Evolutionary conservation across 2,329 filamentous ascomycete species (phyloP).

Genomic region (Arachnopeziza araneosa): DNA sequence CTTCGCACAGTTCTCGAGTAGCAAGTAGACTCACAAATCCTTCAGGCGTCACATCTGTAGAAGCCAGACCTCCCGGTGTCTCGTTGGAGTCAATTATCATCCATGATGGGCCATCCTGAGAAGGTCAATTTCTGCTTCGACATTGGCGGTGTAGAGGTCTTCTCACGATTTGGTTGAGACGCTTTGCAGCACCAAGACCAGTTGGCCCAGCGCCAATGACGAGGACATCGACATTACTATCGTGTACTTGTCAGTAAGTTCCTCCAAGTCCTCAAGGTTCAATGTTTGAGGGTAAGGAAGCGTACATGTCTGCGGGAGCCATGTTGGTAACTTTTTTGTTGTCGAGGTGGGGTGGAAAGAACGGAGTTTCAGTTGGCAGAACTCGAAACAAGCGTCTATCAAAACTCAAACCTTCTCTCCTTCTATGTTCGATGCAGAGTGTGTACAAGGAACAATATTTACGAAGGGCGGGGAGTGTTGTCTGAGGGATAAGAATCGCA

Average conservation of each 20-base stretch:
- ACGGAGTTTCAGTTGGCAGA: background rate
- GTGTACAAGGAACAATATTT: background rate
- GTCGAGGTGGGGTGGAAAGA: background rate
- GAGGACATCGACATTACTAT: slow-evolving; percentile 84
- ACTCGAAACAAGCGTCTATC: background rate
- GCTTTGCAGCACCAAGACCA: slow-evolving; percentile 95
- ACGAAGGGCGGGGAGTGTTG: background rate
- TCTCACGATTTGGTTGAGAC: slow-evolving; percentile 84
- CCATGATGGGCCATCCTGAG: slow-evolving; percentile 86
- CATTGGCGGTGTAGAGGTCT: slow-evolving; percentile 15
- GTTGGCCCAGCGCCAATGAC: slow-evolving; percentile 97
- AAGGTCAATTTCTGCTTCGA: slow-evolving; percentile 5
- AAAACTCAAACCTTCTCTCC: background rate
- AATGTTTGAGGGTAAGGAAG: background rate
- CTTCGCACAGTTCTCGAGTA: slow-evolving; percentile 13
- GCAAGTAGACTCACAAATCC: slow-evolving; percentile 73
- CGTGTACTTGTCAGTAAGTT: slow-evolving; percentile 10
- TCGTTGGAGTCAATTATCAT: slow-evolving; percentile 90
- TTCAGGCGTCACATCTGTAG: slow-evolving; percentile 90
- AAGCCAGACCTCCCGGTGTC: slow-evolving; percentile 90
- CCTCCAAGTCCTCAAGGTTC: background rate
- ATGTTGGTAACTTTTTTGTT: slow-evolving; percentile 3
- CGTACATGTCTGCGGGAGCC: slow-evolving; percentile 21
- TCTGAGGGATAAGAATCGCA: too few species aligned
- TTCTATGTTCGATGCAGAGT: background rate